Conservation (phyloP, 2,329 filamentous ascomycete genomes). For the Venturia pyrina region DNA sequence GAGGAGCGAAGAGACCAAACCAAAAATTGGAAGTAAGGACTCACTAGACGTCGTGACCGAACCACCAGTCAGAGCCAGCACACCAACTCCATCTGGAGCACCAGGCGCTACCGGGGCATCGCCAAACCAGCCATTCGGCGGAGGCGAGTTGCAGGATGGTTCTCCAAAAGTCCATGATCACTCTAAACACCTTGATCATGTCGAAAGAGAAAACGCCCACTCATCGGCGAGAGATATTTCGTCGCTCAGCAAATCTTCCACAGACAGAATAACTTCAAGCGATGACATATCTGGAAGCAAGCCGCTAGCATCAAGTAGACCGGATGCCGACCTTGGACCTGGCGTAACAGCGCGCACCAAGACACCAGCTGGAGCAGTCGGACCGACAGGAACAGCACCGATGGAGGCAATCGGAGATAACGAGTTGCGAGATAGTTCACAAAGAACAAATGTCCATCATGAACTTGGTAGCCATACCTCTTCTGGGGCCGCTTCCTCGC, state of each 20-base stretch:
- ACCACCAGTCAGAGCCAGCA: not conserved
- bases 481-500: not conserved
- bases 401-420: not conserved
- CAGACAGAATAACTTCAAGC: not conserved
- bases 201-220: not conserved
- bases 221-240: not conserved
- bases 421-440: not conserved
- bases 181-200: not conserved
- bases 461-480: not conserved
- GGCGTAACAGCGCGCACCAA: not conserved
- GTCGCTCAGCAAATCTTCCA: not conserved
- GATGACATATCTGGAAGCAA: not conserved
- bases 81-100: not conserved
- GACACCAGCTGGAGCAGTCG: not conserved
- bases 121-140: not conserved
- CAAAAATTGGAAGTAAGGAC: not conserved
- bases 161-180: not conserved
- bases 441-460: not conserved
- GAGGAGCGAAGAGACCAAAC: not conserved
- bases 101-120: not conserved
- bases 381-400: not conserved
- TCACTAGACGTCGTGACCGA: not conserved
- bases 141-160: not conserved
- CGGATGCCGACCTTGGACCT: not conserved
- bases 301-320: not conserved